Evolutionary conservation across 352 stramenopile species (phyloP), one percentile per base, ranked within the genome.

Genomic region (Phytophthora boehmeriae): DNA sequence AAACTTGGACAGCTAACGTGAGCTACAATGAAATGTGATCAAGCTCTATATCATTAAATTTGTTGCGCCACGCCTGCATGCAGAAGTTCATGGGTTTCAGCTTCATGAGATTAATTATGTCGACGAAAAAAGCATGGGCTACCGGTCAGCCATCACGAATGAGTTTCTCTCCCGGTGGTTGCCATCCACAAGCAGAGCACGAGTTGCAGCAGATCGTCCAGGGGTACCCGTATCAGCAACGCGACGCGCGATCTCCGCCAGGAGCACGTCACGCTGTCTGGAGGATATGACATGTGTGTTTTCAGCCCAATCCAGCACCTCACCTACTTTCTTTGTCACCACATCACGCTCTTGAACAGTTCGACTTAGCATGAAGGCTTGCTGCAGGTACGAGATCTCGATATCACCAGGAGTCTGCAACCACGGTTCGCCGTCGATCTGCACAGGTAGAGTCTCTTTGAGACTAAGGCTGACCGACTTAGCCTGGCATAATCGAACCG

Each of bases 371-470:
- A 95, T 95, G 65, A 93, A 91, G 9, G 86, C 82, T 60, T 95
- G 80, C 47, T 95, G 82, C 41, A 91, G 76, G 63, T 88, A 93
- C 16, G 78, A 77, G 45, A 98, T 90, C 20, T 83, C 68, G 35
- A 98, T 66, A 9, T 86, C 84, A 34, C 86, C 93, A 16, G 74
- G 73, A 30, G 73, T 78, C 68, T 98, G 95, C 56, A 89, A 75
- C 95, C 95, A 98, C 16, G 96, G 96, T 74, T 99, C 96, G 8
- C 96, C 96, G 62, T 99, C 96, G 36, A 99, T 93, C 68, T 99
- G 96, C 38, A 98, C 59, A 2, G 86, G 83, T 6, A 93, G 51
- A 5, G 70, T 88, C 48, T 92, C 82, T 16, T 84, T 82, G 43
- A 93, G 39, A 0, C 59, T 66, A 35, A 95, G 63, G 39, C 72